Conservation (phyloP, 257 asterid species). For the Euphrasia confusa region DNA sequence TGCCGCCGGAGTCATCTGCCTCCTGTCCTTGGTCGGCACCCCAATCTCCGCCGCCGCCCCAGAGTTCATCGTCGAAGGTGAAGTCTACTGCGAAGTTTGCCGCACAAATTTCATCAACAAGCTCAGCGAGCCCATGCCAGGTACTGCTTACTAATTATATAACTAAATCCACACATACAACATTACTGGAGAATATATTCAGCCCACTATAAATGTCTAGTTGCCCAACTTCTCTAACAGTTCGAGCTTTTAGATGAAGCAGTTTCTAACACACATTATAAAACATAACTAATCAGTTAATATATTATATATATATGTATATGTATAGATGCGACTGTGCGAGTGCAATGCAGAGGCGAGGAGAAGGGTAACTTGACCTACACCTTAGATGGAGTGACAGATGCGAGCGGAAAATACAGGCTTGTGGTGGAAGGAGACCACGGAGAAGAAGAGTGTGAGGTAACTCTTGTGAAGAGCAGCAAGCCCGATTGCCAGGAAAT, state of each 20-base stretch:
- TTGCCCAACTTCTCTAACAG: too few relatives aligned
- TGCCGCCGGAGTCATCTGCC: constrained; percentile 30
- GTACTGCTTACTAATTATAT: constrained; percentile 13
- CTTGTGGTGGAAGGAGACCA: constrained; percentile 47
- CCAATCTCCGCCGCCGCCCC: constrained; percentile 20
- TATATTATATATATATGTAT: too few relatives aligned
- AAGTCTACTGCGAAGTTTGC: constrained; percentile 67
- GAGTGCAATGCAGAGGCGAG: constrained; percentile 39
- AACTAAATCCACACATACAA: too few relatives aligned
- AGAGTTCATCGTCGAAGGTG: constrained; percentile 47
- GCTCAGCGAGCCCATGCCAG: constrained; percentile 57
- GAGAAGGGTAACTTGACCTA: constrained; percentile 29
- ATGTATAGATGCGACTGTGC: constrained; percentile 47
- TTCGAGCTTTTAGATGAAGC: too few relatives aligned
- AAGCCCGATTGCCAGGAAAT: constrained; percentile 43
- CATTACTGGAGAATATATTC: too few relatives aligned
- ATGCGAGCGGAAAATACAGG: constrained; percentile 32
- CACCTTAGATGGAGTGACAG: constrained; percentile 38
- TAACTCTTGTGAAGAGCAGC: constrained; percentile 46
- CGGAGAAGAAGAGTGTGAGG: constrained; percentile 48
- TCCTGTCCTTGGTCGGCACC: constrained; percentile 22
- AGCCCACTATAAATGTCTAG: too few relatives aligned
- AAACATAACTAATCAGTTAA: too few relatives aligned
- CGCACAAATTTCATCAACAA: constrained; percentile 54
- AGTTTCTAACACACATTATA: too few relatives aligned